Evolutionary conservation across 352 stramenopile species (phyloP).

Genomic region (Pythium graminicola): DNA sequence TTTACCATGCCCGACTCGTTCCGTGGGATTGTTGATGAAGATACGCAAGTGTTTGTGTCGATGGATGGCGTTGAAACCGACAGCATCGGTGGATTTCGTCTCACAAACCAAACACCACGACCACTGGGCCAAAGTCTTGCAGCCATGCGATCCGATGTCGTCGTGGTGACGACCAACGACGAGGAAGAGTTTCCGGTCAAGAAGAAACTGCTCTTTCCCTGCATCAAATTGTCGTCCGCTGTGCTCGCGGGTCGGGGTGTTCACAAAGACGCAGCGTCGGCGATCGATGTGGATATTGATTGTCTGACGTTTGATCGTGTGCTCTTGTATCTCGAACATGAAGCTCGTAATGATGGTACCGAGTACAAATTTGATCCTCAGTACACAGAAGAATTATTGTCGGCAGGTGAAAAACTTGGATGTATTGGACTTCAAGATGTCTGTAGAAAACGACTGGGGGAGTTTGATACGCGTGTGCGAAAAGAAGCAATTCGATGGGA

Average conservation of each 20-base stretch:
- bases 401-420: slow-evolving; percentile 56
- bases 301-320: slow-evolving; percentile 87
- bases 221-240: slow-evolving; percentile 80
- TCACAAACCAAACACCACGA: slow-evolving; percentile 33
- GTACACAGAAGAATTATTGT: slow-evolving; percentile 64
- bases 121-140: slow-evolving; percentile 24
- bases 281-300: slow-evolving; percentile 71
- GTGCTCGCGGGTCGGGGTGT: slow-evolving; percentile 68
- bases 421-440: slow-evolving; percentile 73
- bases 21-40: slow-evolving; percentile 54
- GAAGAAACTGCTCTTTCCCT: slow-evolving; percentile 85
- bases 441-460: slow-evolving; percentile 58
- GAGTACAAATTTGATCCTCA: slow-evolving; percentile 79
- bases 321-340: slow-evolving; percentile 82
- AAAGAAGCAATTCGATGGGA: slow-evolving; percentile 76
- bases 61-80: slow-evolving; percentile 36
- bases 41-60: slow-evolving; percentile 51
- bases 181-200: slow-evolving; percentile 87
- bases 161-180: slow-evolving; percentile 74
- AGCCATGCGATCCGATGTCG: slow-evolving; percentile 56
- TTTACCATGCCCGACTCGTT: slow-evolving; percentile 83
- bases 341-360: slow-evolving; percentile 51
- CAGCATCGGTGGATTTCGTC: slow-evolving; percentile 20
- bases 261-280: slow-evolving; percentile 60
- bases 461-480: slow-evolving; percentile 78